Evolutionary conservation across 345 rosid genomes (phyloP), one percentile per base, ranked within the genome.

Genomic region (Populus davidiana): DNA sequence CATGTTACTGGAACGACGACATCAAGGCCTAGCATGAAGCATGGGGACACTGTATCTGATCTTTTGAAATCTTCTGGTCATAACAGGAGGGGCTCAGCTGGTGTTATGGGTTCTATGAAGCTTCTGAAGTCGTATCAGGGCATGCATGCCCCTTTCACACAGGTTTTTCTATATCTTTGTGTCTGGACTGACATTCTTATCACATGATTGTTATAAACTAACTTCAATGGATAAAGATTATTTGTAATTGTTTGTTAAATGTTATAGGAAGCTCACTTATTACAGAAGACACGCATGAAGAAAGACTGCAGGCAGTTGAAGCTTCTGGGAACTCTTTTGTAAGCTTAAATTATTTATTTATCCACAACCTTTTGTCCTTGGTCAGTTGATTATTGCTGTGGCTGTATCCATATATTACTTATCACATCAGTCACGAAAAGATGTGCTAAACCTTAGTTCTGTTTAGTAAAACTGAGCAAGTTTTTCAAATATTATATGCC

Each of bases 251-350:
- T 71, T 23, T 62, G 67, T 66, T 21, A 70, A 81, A 72, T 70
- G 71, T 82, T 77, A 49, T 81, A 96, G 99, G 94, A 89, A 79
- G 89, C 97, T 27, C 94, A 18, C 94, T 91, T 74, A 92, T 96
- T 98, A 94, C 99, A 43, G 99, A 94, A 87, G 99, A 94, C 86
- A 94, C 92, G 98, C 99, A 96, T 86, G 99, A 94, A 91, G 99
- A 96, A 80, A 88, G 98, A 78, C 89, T 94, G 63, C 95, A 81
- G 80, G 94, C 97, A 70, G 95, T 96, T 67, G 95, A 96, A 83
- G 95, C 93, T 67, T 85, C 83, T 79, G 89, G 97, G 69, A 92
- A 87, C 86, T 90, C 98, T 76, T 89, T 88, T 85, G 97, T 94
- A 89, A 91, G 98, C 81, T 78, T 79, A 69, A 69, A 50, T 70